Percentiles rank a stretch among this genome's conserved stretches.
These are phyloP conservation scores for Exophiala phaeomuriformis DNA, from an alignment of 2,329 filamentous ascomycete genomes.

Conservation along the genomic window DNA sequence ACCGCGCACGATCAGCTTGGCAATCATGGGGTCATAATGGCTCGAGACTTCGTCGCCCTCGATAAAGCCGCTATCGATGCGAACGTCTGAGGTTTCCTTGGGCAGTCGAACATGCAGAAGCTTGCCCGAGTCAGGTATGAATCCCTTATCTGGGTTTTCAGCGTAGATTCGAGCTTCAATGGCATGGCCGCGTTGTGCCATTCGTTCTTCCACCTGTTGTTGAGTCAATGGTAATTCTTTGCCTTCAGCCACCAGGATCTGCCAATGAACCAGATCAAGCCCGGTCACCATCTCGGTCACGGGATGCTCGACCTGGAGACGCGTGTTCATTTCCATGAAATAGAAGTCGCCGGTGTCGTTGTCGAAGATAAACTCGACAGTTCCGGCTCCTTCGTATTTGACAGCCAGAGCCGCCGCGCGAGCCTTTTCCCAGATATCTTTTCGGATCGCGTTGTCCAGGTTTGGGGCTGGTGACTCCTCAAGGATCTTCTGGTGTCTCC, in stretches of 20 bases:
- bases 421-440: constrained; percentile 60
- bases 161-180: constrained; percentile 97
- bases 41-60: constrained; percentile 87
- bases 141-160: constrained; percentile 83
- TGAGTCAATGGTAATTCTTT: constrained; percentile 60
- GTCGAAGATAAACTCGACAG: constrained; percentile 63
- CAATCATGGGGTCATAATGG: constrained; percentile 97
- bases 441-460: constrained; percentile 51
- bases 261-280: constrained; percentile 85
- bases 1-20: constrained; percentile 89
- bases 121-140: constrained; percentile 87
- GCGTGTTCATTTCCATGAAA: constrained; percentile 69
- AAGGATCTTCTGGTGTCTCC: constrained; percentile 59
- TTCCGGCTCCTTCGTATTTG: constrained; percentile 59
- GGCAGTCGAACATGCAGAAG: constrained; percentile 78
- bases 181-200: constrained; percentile 68
- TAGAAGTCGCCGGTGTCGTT: constrained; percentile 60
- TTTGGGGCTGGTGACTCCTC: constrained; percentile 61
- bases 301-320: constrained; percentile 92
- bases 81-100: constrained; percentile 56
- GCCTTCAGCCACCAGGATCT: constrained; percentile 75
- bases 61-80: constrained; percentile 89
- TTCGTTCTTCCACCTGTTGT: constrained; percentile 59
- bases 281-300: constrained; percentile 76
- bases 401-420: constrained; percentile 57